phyloP scores from a whole-genome alignment of 805 yeast genomes.

The Kodamaea sagamina region DNA sequence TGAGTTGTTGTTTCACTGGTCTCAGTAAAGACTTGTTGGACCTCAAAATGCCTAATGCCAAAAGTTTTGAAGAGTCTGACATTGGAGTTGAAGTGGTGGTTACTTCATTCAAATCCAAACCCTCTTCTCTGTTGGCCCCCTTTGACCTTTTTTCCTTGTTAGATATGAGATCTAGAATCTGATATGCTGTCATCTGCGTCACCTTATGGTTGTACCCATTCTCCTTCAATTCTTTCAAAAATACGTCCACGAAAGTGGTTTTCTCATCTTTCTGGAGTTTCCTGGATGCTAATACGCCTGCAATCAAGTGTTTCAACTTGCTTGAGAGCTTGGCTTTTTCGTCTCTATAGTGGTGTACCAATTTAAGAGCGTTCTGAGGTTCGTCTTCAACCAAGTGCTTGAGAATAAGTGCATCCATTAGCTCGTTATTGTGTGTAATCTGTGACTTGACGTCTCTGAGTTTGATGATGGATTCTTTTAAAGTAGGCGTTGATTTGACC shows the following conservation, averaged over 20 bases:
- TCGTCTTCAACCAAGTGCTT: constrained; percentile 28
- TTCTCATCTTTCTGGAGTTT: constrained; percentile 19
- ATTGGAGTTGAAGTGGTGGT: not conserved
- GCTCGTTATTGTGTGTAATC: constrained; percentile 17
- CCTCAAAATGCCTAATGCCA: constrained; percentile 8
- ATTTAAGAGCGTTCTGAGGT: constrained; percentile 27
- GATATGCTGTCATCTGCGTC: constrained; percentile 18
- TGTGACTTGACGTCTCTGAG: constrained; percentile 23
- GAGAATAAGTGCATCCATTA: constrained; percentile 22
- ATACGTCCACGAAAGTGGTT: constrained; percentile 21
- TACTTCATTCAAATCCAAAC: no score
- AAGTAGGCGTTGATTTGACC: constrained; percentile 12
- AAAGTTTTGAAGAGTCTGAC: constrained; percentile 3
- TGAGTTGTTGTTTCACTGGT: constrained; percentile 9
- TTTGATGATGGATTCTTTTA: constrained; percentile 17
- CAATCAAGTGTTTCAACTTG: constrained; percentile 20
- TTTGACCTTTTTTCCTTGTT: constrained; percentile 1
- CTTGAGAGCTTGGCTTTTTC: constrained; percentile 24
- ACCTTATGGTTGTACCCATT: constrained; percentile 23
- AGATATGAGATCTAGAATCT: constrained; percentile 16
- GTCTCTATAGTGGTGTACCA: constrained; percentile 25
- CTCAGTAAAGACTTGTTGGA: constrained; percentile 9
- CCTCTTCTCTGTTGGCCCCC: not conserved
- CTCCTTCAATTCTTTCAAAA: constrained; percentile 19
- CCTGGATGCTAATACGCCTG: constrained; percentile 30